A percentile compares a stretch with the other conserved stretches of the same genome.
These are phyloP conservation scores for Globisporangium acanthophoron DNA, from an alignment of 352 stramenopile species.

Conservation along the genomic window DNA sequence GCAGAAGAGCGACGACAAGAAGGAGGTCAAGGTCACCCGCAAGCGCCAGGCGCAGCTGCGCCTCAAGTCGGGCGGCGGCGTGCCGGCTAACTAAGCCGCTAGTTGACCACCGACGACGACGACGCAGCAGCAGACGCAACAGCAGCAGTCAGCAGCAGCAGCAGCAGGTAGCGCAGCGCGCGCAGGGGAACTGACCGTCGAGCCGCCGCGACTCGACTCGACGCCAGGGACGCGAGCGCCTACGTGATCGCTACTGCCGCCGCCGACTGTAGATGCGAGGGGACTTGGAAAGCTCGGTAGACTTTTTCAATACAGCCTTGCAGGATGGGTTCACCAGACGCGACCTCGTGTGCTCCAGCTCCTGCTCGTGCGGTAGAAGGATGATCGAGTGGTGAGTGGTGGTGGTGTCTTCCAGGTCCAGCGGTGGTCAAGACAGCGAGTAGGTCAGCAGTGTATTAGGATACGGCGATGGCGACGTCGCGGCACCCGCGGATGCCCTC, in stretches of 20 bases:
- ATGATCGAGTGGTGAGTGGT: not conserved
- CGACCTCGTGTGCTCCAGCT: not conserved
- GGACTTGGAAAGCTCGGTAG: slow-evolving; percentile 38
- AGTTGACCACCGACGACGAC: slow-evolving; percentile 9
- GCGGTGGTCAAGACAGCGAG: not conserved
- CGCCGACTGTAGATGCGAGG: slow-evolving; percentile 41
- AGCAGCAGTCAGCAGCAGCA: not conserved
- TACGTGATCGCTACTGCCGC: not conserved
- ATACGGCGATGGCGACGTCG: slow-evolving; percentile 2
- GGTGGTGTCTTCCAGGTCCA: not conserved
- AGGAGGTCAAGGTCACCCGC: slow-evolving; percentile 79
- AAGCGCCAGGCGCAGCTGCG: slow-evolving; percentile 88
- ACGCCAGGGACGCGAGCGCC: not conserved
- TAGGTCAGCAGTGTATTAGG: not conserved
- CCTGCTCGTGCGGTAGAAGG: not conserved
- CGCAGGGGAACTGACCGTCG: not conserved
- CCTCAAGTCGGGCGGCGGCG: slow-evolving; percentile 84
- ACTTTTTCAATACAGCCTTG: slow-evolving; percentile 79
- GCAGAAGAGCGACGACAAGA: slow-evolving; percentile 86
- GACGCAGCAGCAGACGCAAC: slow-evolving; percentile 1
- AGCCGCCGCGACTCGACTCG: not conserved
- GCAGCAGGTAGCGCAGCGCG: not conserved
- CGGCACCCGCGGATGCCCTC: not conserved
- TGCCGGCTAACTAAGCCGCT: slow-evolving; percentile 72
- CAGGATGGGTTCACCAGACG: slow-evolving; percentile 69